Percentiles rank a stretch among this genome's conserved stretches.
phyloP scores from a whole-genome alignment of 495 filamentous ascomycete species.

The Annulohypoxylon maeteangense region DNA sequence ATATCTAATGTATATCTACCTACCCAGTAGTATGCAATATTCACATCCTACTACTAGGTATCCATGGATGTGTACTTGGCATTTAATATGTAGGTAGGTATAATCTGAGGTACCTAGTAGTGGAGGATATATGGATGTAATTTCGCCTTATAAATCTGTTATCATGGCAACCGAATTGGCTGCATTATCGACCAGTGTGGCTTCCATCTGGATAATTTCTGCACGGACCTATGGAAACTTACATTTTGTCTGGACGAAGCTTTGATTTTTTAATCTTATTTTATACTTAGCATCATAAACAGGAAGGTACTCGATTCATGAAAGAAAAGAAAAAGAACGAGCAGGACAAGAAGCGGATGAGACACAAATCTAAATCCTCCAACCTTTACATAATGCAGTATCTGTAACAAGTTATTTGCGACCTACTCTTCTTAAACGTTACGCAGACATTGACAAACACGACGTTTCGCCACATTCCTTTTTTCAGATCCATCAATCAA shows the following conservation, averaged over 20 bases:
- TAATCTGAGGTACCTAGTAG: too few relatives aligned
- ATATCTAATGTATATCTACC: too few relatives aligned
- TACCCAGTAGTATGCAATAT: too few relatives aligned
- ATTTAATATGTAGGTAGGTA: too few relatives aligned
- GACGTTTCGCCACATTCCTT: not conserved
- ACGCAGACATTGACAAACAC: slow-evolving; percentile 14
- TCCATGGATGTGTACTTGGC: too few relatives aligned
- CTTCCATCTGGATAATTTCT: slow-evolving; percentile 1
- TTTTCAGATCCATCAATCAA: not conserved
- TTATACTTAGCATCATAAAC: not conserved
- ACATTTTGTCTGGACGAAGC: not conserved
- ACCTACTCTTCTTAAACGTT: slow-evolving; percentile 9
- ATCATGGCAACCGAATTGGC: not conserved
- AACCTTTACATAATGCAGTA: not conserved
- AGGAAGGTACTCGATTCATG: not conserved
- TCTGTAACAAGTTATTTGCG: not conserved
- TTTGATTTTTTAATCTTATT: not conserved
- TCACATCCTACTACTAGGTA: too few relatives aligned
- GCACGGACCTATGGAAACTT: not conserved
- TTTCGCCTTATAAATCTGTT: slow-evolving; percentile 8
- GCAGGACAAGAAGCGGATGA: not conserved
- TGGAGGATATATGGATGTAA: slow-evolving; percentile 1
- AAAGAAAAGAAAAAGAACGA: not conserved
- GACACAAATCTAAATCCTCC: not conserved
- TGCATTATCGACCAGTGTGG: not conserved